These are phyloP conservation scores for Moesziomyces sp. DNA, from an alignment of 1,284 basidiomycete genomes.

Conservation along the genomic window DNA sequence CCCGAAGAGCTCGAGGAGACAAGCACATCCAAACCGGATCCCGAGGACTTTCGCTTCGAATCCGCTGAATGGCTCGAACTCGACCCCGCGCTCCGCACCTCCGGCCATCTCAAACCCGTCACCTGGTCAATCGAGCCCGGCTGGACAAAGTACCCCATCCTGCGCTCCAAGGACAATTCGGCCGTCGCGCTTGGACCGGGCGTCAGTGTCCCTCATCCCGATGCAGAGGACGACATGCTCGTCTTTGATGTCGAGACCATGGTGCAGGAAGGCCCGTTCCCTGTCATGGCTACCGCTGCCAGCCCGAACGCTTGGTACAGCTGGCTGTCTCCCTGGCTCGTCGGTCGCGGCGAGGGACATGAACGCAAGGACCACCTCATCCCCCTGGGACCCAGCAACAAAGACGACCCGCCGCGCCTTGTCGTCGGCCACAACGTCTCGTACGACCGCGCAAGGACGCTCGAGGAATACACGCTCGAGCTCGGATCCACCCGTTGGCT, in stretches of 20 bases:
- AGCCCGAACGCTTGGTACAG: slow-evolving; percentile 89
- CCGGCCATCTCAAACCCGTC: slow-evolving; percentile 70
- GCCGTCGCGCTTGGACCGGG: slow-evolving; percentile 48
- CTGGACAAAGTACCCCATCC: slow-evolving; percentile 86
- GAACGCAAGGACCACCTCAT: slow-evolving; percentile 78
- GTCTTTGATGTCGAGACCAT: slow-evolving; percentile 96
- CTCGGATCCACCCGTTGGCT: slow-evolving; percentile 83
- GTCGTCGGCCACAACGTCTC: slow-evolving; percentile 95
- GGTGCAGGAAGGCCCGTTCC: slow-evolving; percentile 81
- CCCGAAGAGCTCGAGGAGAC: slow-evolving; percentile 66
- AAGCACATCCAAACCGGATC: slow-evolving; percentile 3
- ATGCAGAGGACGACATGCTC: slow-evolving; percentile 77
- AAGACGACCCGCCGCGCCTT: slow-evolving; percentile 70
- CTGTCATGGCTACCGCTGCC: slow-evolving; percentile 90
- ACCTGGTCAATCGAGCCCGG: slow-evolving; percentile 81
- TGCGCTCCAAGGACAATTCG: slow-evolving; percentile 62
- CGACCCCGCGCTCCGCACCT: slow-evolving; percentile 42
- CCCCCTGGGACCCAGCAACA: slow-evolving; percentile 72
- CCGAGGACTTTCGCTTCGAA: slow-evolving; percentile 35
- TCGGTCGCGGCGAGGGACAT: slow-evolving; percentile 73
- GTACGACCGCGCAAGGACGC: slow-evolving; percentile 86
- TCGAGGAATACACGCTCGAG: slow-evolving; percentile 83
- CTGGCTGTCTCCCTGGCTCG: slow-evolving; percentile 94
- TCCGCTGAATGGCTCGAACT: slow-evolving; percentile 59
- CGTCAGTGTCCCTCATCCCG: slow-evolving; percentile 66